These are phyloP conservation scores for Aspergillus biplanus DNA, from an alignment of 495 filamentous ascomycete species.

Conservation along the genomic window DNA sequence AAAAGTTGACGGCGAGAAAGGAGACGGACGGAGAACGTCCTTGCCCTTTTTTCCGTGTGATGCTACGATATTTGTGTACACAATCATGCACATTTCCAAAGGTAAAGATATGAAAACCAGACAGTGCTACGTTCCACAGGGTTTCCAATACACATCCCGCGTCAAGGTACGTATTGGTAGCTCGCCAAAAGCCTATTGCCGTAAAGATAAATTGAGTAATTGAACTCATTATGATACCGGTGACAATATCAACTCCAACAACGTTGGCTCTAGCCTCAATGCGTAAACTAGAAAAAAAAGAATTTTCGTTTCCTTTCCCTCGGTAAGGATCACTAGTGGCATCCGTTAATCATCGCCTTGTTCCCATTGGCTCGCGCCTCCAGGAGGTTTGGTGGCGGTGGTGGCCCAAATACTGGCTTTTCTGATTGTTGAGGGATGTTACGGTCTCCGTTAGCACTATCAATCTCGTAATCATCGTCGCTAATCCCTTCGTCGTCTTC, in stretches of 20 bases:
- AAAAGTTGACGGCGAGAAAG: too few species aligned
- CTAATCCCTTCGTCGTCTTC: conserved; percentile 71
- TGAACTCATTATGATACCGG: not conserved
- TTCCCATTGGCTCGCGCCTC: conserved; percentile 52
- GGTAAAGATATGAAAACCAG: conserved; percentile 7
- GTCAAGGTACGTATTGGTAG: not conserved
- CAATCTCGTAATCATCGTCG: conserved; percentile 69
- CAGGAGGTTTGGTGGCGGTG: conserved; percentile 56
- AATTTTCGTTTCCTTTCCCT: conserved; percentile 4
- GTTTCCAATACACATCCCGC: conserved; percentile 4
- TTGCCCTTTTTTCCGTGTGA: too few species aligned
- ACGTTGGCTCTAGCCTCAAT: conserved; percentile 2
- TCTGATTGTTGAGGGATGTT: conserved; percentile 42
- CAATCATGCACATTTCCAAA: conserved; percentile 18
- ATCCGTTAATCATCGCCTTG: conserved; percentile 53
- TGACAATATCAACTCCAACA: not conserved
- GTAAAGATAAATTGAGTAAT: too few species aligned
- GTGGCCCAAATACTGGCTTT: conserved; percentile 57
- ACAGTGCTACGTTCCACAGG: conserved; percentile 7
- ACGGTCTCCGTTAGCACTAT: conserved; percentile 51
- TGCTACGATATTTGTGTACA: conserved; percentile 11
- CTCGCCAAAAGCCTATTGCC: not conserved
- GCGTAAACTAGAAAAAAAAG: conserved; percentile 6
- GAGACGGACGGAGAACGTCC: too few species aligned
- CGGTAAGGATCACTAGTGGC: conserved; percentile 30